Base-by-base conservation (phyloP, 148 eudicot genomes). In the Chenopodium suecicum region DNA sequence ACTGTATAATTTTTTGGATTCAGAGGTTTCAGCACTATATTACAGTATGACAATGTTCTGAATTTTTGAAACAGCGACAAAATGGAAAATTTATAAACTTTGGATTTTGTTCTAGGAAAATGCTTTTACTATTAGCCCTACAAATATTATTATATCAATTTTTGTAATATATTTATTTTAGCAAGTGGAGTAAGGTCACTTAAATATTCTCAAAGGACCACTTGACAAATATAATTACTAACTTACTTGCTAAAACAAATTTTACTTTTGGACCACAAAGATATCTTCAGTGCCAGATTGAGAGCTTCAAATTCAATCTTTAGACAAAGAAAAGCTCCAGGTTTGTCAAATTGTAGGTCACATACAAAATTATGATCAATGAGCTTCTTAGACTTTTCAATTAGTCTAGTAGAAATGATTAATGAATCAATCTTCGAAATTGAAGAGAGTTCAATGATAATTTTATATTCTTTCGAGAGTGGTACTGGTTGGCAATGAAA, bases 181-280 rank as follows among this genome's bases (percentile, higher is more conserved):
- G 8, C 44, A 72, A 73, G 77, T 80, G 77, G 82, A 41, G 34
- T 9, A 71, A 27, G 70, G 8, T 63, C 65, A 73, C 64, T 46
- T 81, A 73, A 74, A 47, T 81, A 73, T 81, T 81, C 63, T 74
- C 78, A 73, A 47, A 16, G 83, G 83, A 81, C 83, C 83, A 81
- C 83, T 63, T 41, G 56, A 74, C 31, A 19, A 31, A 16, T 65
- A n/a, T 37, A 37, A 37, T 70, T 37, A 70, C 50, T 37, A 34
- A 10, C 50, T 70, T 37, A 70, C 50, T 37, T 19, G 23, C 50
- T 54, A 76, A 54, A 54, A 54, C 65, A 27, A 25, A 9, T 25
- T 75, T 75, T 31, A 9, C 32, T 76, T 19, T 76, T 66, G 81
- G 81, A 48, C 81, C 81, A 79, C 65, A 47, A 79, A 29, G n/a